Evolutionary conservation across 495 filamentous ascomycete genomes (phyloP).

Genomic region (Saxophila tyrrhenica): DNA sequence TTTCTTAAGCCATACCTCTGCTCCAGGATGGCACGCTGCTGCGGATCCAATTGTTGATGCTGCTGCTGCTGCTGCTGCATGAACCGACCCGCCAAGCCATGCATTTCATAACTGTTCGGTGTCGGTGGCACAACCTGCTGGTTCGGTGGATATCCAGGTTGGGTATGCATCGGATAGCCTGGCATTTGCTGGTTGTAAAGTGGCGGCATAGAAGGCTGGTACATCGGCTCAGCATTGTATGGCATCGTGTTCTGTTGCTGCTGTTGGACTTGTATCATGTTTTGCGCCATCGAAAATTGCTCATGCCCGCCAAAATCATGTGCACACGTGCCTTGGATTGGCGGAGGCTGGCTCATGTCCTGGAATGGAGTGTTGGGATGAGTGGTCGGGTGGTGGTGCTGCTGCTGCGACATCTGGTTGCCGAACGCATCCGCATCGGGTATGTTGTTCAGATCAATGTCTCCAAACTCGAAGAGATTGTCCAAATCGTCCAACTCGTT

Average conservation of each 20-base stretch:
- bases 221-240: constrained; percentile 9
- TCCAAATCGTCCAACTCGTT: constrained; percentile 16
- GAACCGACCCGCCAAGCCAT: constrained; percentile 48
- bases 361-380: constrained; percentile 13
- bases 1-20: constrained; percentile 58
- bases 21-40: constrained; percentile 55
- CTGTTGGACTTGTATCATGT: background rate
- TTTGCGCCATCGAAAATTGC: constrained; percentile 5
- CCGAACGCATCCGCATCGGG: constrained; percentile 2
- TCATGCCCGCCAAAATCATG: constrained; percentile 16
- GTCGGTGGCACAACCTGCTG: constrained; percentile 62
- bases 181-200: background rate
- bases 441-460: constrained; percentile 19
- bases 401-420: constrained; percentile 8
- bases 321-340: background rate
- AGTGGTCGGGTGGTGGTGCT: background rate
- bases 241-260: constrained; percentile 1
- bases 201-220: constrained; percentile 10
- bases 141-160: constrained; percentile 3
- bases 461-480: constrained; percentile 20
- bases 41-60: constrained; percentile 40
- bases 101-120: constrained; percentile 84
- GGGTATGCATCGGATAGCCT: background rate
- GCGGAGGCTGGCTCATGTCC: background rate
- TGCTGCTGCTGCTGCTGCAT: constrained; percentile 43